Evolutionary conservation across 169 alveolate genomes (phyloP), one percentile per base, ranked within the genome.

Genomic region (Plasmodium gonderi): DNA sequence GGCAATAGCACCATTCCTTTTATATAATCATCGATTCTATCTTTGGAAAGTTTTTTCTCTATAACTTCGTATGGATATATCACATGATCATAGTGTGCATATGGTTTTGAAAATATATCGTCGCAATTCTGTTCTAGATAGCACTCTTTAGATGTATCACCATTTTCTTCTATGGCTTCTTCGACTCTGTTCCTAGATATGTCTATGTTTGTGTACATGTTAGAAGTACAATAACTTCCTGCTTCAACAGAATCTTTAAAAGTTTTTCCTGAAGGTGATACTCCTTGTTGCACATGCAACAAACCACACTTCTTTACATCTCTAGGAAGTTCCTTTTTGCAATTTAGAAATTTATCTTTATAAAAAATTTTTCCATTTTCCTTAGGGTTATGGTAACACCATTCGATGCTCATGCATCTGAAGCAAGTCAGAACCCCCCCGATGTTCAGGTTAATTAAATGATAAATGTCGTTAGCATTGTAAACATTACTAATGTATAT

Each of bases 391-490:
- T 69, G 47, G 67, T 85, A 8, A 38, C 92, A 85, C 92, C 92
- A 85, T 42, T 75, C 85, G 47, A 85, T 85, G 33, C 87, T 60
- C 33, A 33, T 85, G 79, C 87, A 85, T 0, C 49, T 69, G 31
- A 85, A 85, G 40, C 92, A 85, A 11, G 92, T 85, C 36, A 85
- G 23, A 7, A 85, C 92, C 14, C 89, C 92, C 31, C 92, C 92
- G 3, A 85, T 85, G 72, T 85, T 85, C 31, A 85, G 47, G n/a
- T 74, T 85, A 7, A 85, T 74, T 29, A 85, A 38, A 11, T 51
- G 45, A 36, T 85, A 85, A 11, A 85, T 45, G 20, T 85, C 79
- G 67, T 74, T 85, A 0, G 92, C 92, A 75, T 85, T 40, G 38
- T 85, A 85, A 26, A 85, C 89, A 67, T 85, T 85, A 33, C 92